Percentiles rank a stretch among this genome's conserved stretches.
These are phyloP conservation scores for Fereydounia khargensis DNA, from an alignment of 1,284 basidiomycete species.

Conservation along the genomic window DNA sequence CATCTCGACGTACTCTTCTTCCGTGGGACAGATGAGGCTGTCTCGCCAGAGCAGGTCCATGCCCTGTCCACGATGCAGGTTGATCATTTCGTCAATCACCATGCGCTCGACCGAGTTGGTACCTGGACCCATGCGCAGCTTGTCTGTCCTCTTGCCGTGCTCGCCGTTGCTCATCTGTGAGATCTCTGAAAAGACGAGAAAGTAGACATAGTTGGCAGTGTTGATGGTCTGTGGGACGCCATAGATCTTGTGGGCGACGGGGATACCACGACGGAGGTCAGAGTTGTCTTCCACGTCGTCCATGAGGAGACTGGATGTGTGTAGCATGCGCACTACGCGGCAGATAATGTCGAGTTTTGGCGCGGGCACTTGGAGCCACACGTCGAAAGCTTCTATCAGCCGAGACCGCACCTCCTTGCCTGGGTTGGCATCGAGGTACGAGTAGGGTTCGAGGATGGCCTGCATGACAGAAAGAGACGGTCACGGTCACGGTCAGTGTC, in stretches of 20 bases:
- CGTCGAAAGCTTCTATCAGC: constrained; percentile 90
- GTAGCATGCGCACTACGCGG: constrained; percentile 84
- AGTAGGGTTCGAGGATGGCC: constrained; percentile 75
- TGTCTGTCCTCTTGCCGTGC: constrained; percentile 3
- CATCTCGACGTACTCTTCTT: constrained; percentile 93
- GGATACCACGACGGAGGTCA: constrained; percentile 80
- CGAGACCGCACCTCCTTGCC: constrained; percentile 90
- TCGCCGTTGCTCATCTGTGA: constrained; percentile 68
- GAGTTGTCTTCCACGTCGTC: constrained; percentile 98
- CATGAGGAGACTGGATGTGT: constrained; percentile 87
- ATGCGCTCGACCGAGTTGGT: constrained; percentile 22
- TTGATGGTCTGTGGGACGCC: constrained; percentile 97
- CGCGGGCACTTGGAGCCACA: constrained; percentile 80
- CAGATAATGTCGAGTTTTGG: constrained; percentile 73
- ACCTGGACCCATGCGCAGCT: too few relatives aligned
- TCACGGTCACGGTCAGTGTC: not conserved
- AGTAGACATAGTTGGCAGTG: constrained; percentile 94
- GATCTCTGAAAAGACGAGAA: constrained; percentile 60
- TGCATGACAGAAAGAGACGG: too few relatives aligned
- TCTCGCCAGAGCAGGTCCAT: constrained; percentile 94
- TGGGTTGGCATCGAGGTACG: constrained; percentile 77
- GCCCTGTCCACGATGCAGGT: constrained; percentile 91
- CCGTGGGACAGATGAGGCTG: constrained; percentile 83
- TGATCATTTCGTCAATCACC: constrained; percentile 69
- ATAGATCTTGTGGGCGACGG: constrained; percentile 90